Conservation (phyloP, 2,329 filamentous ascomycete species). For the Talaromyces funiculosus region DNA sequence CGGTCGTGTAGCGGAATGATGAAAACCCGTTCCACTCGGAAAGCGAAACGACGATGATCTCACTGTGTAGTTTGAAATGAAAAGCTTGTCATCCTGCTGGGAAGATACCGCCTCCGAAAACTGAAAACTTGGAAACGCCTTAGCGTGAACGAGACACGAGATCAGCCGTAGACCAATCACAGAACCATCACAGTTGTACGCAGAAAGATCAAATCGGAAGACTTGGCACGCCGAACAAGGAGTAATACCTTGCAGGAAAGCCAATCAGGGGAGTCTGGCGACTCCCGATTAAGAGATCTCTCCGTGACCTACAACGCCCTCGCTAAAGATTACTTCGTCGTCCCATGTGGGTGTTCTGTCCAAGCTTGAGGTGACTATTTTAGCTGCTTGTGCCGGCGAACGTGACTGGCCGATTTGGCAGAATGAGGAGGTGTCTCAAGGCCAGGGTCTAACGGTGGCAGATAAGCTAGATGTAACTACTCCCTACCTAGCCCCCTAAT, state of each 20-base stretch:
- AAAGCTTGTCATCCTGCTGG: neutral
- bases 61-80: neutral
- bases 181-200: neutral
- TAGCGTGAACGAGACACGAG: neutral
- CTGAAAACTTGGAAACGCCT: neutral
- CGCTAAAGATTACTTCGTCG: constrained; percentile 1
- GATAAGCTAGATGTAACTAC: neutral
- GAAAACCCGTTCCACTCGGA: neutral
- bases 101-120: neutral
- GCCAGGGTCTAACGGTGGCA: neutral
- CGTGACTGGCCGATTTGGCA: neutral
- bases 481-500: neutral
- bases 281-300: neutral
- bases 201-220: neutral
- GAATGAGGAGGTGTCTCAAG: neutral
- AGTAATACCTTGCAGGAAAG: neutral
- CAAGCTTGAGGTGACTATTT: neutral
- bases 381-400: neutral
- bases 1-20: neutral
- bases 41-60: neutral
- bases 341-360: neutral
- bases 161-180: neutral
- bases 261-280: neutral
- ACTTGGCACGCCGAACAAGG: neutral
- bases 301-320: neutral